phyloP scores from a whole-genome alignment of 768 basidiomycete genomes.

The Lentinula raphanica region DNA sequence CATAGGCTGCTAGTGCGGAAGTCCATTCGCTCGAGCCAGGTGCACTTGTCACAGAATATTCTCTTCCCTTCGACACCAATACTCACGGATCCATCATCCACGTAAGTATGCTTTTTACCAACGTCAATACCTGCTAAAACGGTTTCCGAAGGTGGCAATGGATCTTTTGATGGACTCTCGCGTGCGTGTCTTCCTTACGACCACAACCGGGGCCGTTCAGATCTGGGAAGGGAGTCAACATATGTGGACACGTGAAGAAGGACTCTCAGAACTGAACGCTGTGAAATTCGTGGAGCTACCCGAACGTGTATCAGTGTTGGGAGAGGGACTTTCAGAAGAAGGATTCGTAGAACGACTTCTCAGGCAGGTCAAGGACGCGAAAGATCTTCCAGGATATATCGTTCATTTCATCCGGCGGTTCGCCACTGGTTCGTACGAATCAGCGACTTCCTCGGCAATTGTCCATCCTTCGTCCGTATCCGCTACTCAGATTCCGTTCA shows the following conservation, averaged over 20 bases:
- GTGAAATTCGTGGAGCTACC: constrained; percentile 78
- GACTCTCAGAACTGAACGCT: constrained; percentile 55
- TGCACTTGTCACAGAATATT: constrained; percentile 42
- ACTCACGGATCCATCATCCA: constrained; percentile 65
- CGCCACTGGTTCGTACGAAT: constrained; percentile 59
- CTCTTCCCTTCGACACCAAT: constrained; percentile 60
- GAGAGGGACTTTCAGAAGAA: constrained; percentile 39
- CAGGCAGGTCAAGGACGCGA: constrained; percentile 55
- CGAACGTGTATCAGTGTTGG: constrained; percentile 36
- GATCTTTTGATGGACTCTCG: constrained; percentile 41
- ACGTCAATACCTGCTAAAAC: neutral
- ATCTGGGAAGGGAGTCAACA: constrained; percentile 59
- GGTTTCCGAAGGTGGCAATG: constrained; percentile 40
- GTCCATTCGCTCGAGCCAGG: constrained; percentile 45
- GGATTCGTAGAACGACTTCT: constrained; percentile 42
- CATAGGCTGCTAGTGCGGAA: constrained; percentile 52
- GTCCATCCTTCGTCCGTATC: constrained; percentile 25
- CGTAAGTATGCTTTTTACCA: constrained; percentile 30
- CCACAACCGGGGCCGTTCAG: constrained; percentile 74
- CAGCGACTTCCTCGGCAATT: constrained; percentile 33
- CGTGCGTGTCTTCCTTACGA: constrained; percentile 50
- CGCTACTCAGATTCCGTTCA: constrained; percentile 30
- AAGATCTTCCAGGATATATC: constrained; percentile 70
- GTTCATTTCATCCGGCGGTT: constrained; percentile 66
- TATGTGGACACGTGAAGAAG: constrained; percentile 81